Conservation (phyloP, 495 filamentous ascomycete genomes). For the Hypomontagnella submonticulosa region DNA sequence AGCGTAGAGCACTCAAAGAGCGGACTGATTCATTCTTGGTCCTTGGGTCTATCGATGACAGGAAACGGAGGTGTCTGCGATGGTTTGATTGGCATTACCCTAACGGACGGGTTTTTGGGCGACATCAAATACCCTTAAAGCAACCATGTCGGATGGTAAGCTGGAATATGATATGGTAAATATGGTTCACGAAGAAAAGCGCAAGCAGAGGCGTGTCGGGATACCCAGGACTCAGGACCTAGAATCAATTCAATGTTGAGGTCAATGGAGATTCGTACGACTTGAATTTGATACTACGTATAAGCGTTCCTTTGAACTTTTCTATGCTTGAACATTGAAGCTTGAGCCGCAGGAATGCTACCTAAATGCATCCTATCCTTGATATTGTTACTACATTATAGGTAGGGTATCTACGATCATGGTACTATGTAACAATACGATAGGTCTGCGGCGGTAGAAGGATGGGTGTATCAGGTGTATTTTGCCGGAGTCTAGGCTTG, state of each 20-base stretch:
- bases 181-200: background rate
- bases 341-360: constrained; percentile 38
- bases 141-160: constrained; percentile 14
- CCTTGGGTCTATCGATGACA: constrained; percentile 6
- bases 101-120: constrained; percentile 9
- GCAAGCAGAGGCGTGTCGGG: constrained; percentile 15
- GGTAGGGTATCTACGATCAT: constrained; percentile 9
- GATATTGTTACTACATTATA: background rate
- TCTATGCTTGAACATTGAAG: constrained; percentile 4
- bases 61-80: constrained; percentile 10
- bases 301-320: background rate
- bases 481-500: constrained; percentile 27
- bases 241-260: constrained; percentile 15
- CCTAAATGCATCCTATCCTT: constrained; percentile 1
- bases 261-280: constrained; percentile 15
- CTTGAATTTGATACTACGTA: constrained; percentile 18
- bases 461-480: constrained; percentile 4
- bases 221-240: constrained; percentile 40
- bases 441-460: no score
- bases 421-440: no score
- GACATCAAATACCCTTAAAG: constrained; percentile 26
- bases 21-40: constrained; percentile 14
- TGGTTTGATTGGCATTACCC: constrained; percentile 30
- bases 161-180: constrained; percentile 7
- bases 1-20: constrained; percentile 6